Evolutionary conservation across 805 yeast genomes (phyloP).

Genomic region (Kurtzmaniella fragi): DNA sequence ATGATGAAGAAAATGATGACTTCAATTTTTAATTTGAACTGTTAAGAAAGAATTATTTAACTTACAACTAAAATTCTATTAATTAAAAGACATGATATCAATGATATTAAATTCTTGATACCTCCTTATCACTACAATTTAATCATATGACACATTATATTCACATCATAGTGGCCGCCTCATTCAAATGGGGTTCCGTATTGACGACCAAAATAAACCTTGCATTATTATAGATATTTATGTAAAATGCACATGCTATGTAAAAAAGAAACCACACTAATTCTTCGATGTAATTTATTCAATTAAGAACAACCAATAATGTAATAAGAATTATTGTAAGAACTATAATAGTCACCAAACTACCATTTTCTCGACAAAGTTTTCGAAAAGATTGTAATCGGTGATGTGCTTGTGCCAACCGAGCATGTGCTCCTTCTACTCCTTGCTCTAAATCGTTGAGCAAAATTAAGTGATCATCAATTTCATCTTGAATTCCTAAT

Average conservation of each 20-base stretch:
- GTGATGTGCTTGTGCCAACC: slow-evolving; percentile 27
- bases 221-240: neutral
- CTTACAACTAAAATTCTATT: no score
- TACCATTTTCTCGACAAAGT: slow-evolving; percentile 37
- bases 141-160: no score
- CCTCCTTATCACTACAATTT: no score
- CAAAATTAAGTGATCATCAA: slow-evolving; percentile 38
- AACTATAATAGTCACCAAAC: slow-evolving; percentile 36
- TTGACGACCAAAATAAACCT: no score
- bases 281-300: slow-evolving; percentile 1
- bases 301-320: slow-evolving; percentile 38
- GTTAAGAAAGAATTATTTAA: neutral
- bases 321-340: slow-evolving; percentile 35
- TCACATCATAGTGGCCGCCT: no score
- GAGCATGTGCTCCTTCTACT: slow-evolving; percentile 27
- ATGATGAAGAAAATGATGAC: slow-evolving; percentile 41
- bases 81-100: no score
- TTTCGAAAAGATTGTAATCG: slow-evolving; percentile 27
- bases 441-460: slow-evolving; percentile 39
- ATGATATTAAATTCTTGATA: no score
- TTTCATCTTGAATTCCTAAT: slow-evolving; percentile 28
- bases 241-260: neutral
- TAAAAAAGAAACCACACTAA: neutral
- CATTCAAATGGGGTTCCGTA: no score
- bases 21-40: slow-evolving; percentile 28